These are phyloP conservation scores for Ceratocystis destructans DNA, from an alignment of 2,329 filamentous ascomycete species.

Conservation along the genomic window DNA sequence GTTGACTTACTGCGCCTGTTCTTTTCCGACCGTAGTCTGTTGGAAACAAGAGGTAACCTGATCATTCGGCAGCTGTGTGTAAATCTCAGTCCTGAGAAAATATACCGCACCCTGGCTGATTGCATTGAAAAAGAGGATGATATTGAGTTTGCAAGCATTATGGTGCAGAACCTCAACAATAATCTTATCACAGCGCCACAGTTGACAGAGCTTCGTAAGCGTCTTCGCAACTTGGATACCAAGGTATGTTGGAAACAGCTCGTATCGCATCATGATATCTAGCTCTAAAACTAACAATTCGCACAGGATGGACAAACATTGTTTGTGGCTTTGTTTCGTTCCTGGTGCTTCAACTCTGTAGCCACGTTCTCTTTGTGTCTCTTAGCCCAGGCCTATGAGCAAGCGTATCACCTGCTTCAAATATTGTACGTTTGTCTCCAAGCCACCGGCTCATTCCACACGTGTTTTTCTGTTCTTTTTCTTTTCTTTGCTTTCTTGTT, in stretches of 20 bases:
- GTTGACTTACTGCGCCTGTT: slow-evolving; percentile 90
- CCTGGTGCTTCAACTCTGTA: slow-evolving; percentile 97
- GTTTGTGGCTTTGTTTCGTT: slow-evolving; percentile 85
- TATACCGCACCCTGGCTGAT: slow-evolving; percentile 89
- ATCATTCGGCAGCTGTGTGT: slow-evolving; percentile 93
- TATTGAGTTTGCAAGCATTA: slow-evolving; percentile 96
- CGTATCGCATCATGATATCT: neutral
- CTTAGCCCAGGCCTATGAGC: slow-evolving; percentile 92
- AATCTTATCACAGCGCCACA: slow-evolving; percentile 97
- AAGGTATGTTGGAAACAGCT: slow-evolving; percentile 37
- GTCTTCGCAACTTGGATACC: slow-evolving; percentile 78
- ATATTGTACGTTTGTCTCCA: slow-evolving; percentile 59
- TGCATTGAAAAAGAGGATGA: slow-evolving; percentile 97
- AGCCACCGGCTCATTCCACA: neutral
- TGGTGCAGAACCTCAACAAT: slow-evolving; percentile 98
- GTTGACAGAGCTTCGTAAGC: slow-evolving; percentile 75
- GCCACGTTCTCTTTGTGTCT: slow-evolving; percentile 93
- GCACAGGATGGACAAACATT: slow-evolving; percentile 78
- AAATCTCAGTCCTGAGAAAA: slow-evolving; percentile 82
- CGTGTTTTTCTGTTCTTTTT: too few species aligned
- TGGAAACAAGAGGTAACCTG: slow-evolving; percentile 86
- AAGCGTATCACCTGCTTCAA: slow-evolving; percentile 88
- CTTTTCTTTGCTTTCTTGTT: too few species aligned
- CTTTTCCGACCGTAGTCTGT: slow-evolving; percentile 76
- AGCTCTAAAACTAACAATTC: neutral